phyloP scores from a whole-genome alignment of 2,329 filamentous ascomycete genomes.

The Aspergillus brunneoviolaceus region DNA sequence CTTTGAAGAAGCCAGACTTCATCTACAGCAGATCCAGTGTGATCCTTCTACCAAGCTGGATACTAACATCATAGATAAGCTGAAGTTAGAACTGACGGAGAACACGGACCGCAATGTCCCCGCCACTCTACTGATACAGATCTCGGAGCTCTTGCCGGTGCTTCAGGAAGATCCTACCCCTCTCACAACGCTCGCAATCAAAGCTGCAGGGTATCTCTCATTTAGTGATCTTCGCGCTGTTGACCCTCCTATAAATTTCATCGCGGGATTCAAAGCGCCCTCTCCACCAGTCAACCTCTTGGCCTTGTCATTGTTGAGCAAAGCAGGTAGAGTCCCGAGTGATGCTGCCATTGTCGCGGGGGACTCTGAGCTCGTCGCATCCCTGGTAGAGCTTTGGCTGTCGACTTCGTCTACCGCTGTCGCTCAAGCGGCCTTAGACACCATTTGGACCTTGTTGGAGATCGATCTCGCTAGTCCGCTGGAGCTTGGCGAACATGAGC shows the following conservation, averaged over 20 bases:
- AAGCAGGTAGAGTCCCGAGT: conserved; percentile 51
- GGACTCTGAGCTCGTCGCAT: conserved; percentile 54
- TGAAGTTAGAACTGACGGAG: conserved; percentile 46
- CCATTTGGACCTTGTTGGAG: conserved; percentile 54
- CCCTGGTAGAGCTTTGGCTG: conserved; percentile 60
- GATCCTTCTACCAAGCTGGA: conserved; percentile 50
- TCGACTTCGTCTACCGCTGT: conserved; percentile 56
- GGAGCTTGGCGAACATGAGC: conserved; percentile 26
- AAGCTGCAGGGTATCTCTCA: conserved; percentile 49
- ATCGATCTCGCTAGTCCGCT: conserved; percentile 45
- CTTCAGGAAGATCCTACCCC: conserved; percentile 60
- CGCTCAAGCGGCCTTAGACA: conserved; percentile 53
- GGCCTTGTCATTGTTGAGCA: conserved; percentile 56
- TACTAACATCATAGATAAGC: conserved; percentile 50
- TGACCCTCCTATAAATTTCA: conserved; percentile 53
- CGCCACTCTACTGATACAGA: conserved; percentile 43
- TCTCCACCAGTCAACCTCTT: conserved; percentile 57
- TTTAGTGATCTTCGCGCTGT: conserved; percentile 52
- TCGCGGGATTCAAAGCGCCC: conserved; percentile 53
- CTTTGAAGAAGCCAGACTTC: conserved; percentile 37
- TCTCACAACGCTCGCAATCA: conserved; percentile 53
- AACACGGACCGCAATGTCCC: conserved; percentile 38
- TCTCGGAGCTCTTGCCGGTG: conserved; percentile 52
- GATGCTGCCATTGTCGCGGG: conserved; percentile 61
- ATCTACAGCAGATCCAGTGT: conserved; percentile 46